Evolutionary conservation across 495 filamentous ascomycete species (phyloP).

Genomic region (Pseudevernia furfuracea): DNA sequence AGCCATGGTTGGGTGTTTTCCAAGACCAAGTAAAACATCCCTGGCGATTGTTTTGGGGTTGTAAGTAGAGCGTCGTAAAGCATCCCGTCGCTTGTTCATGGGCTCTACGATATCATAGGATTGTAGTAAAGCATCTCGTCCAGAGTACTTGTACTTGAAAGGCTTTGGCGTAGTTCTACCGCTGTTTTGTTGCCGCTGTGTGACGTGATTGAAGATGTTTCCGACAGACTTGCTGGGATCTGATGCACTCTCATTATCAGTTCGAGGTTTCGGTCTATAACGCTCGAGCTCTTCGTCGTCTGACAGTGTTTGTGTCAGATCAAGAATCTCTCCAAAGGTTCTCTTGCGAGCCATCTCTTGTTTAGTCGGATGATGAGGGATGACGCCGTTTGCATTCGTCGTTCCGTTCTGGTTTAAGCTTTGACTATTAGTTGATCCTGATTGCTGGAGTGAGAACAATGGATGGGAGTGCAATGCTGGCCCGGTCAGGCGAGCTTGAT

Average conservation of each 20-base stretch:
- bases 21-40: slow-evolving; percentile 54
- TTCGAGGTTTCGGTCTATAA: slow-evolving; percentile 14
- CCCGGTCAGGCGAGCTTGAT: neutral
- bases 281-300: slow-evolving; percentile 35
- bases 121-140: slow-evolving; percentile 5
- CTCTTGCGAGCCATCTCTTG: slow-evolving; percentile 37
- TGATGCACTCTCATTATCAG: neutral
- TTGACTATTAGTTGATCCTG: neutral
- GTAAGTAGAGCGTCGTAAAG: slow-evolving; percentile 41
- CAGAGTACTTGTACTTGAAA: slow-evolving; percentile 6
- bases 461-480: neutral
- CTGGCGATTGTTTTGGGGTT: slow-evolving; percentile 56
- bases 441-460: neutral
- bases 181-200: slow-evolving; percentile 6
- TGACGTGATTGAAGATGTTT: neutral
- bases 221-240: neutral
- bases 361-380: slow-evolving; percentile 19
- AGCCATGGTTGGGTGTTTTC: slow-evolving; percentile 50
- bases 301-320: slow-evolving; percentile 34
- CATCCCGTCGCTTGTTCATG: slow-evolving; percentile 38
- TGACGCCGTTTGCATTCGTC: neutral
- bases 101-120: slow-evolving; percentile 34
- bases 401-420: neutral
- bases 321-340: slow-evolving; percentile 43
- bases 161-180: neutral